These are phyloP conservation scores for Erysiphe pisi DNA, from an alignment of 2,329 filamentous ascomycete genomes.

Conservation along the genomic window DNA sequence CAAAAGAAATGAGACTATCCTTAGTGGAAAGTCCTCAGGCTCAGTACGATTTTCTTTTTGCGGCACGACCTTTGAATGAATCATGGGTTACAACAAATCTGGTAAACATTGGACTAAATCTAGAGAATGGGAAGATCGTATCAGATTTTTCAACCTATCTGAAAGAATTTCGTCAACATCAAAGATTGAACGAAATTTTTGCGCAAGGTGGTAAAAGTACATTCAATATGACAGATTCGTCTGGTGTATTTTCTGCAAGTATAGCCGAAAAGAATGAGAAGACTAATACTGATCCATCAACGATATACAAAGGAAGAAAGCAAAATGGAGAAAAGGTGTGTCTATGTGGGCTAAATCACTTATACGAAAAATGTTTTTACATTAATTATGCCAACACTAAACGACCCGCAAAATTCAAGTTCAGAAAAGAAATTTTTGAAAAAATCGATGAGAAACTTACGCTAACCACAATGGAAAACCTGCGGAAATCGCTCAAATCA, in stretches of 20 bases:
- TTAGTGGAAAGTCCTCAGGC: constrained; percentile 2
- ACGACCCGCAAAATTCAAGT: background rate
- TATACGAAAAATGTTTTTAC: background rate
- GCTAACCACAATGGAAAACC: background rate
- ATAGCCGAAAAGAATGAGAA: background rate
- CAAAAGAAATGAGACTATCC: background rate
- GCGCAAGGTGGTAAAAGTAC: background rate
- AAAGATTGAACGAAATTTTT: constrained; percentile 11
- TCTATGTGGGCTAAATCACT: background rate
- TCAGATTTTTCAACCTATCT: background rate
- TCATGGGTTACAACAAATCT: constrained; percentile 2
- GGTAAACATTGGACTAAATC: background rate
- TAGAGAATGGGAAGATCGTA: background rate
- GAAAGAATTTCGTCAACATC: background rate
- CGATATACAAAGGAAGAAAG: background rate
- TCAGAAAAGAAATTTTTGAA: background rate
- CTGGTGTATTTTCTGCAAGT: background rate
- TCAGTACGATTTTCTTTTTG: constrained; percentile 13
- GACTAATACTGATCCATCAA: background rate
- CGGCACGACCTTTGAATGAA: background rate
- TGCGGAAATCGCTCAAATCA: background rate
- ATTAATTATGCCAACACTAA: background rate
- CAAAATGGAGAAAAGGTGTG: constrained; percentile 12
- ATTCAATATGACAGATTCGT: background rate
- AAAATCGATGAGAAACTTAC: background rate